Conservation (phyloP, 176 grass and related monocot species). For the Microstegium vimineum region DNA sequence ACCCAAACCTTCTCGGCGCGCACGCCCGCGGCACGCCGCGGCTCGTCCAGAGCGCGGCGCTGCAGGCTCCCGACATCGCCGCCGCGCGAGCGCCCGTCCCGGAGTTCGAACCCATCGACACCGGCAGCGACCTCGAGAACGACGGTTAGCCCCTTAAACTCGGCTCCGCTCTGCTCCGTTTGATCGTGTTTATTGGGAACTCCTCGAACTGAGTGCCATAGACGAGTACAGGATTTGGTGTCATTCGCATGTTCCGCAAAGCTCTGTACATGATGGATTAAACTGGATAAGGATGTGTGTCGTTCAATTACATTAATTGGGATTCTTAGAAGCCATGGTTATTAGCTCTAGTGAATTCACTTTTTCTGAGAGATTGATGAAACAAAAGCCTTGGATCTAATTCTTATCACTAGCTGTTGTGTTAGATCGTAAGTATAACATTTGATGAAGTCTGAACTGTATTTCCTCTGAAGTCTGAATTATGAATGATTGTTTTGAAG, state of each 20-base stretch:
- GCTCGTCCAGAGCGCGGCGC: slow-evolving; percentile 46
- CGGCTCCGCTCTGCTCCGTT: neutral
- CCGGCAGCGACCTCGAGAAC: slow-evolving; percentile 65
- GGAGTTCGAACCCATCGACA: slow-evolving; percentile 71
- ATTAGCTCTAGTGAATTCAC: neutral
- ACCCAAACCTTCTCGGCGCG: slow-evolving; percentile 77
- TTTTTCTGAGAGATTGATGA: neutral
- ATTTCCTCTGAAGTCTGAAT: neutral
- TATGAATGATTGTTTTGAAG: neutral
- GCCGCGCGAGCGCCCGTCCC: slow-evolving; percentile 18
- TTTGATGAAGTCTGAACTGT: neutral
- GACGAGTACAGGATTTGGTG: neutral
- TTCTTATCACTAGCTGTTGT: neutral
- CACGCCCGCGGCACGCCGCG: slow-evolving; percentile 54
- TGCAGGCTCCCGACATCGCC: slow-evolving; percentile 57
- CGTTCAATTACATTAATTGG: neutral
- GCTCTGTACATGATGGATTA: neutral
- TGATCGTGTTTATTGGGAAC: neutral
- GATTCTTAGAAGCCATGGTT: neutral
- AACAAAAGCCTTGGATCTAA: neutral
- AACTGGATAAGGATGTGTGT: neutral
- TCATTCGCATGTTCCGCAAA: neutral
- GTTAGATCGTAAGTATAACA: neutral
- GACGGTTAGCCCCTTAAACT: slow-evolving; percentile 47
- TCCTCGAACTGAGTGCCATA: neutral